Conservation (phyloP, 768 basidiomycete species). For the Leucocoprinus leucothites region DNA sequence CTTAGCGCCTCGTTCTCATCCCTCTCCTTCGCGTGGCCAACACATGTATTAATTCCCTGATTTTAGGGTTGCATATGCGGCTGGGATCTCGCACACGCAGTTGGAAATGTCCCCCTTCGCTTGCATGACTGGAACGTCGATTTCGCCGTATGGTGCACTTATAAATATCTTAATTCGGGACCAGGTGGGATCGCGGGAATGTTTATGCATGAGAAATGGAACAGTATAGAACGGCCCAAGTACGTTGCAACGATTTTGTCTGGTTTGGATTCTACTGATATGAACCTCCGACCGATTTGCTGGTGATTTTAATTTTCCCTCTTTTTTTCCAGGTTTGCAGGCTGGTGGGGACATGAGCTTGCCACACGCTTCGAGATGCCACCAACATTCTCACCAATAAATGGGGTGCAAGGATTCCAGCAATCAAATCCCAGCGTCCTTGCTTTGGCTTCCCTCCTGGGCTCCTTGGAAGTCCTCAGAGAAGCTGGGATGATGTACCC, state of each 20-base stretch:
- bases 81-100: constrained; percentile 95
- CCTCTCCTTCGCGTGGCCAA: constrained; percentile 12
- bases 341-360: constrained; percentile 98
- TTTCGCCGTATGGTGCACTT: constrained; percentile 98
- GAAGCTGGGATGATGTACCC: constrained; percentile 71
- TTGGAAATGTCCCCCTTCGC: constrained; percentile 87
- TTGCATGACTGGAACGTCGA: constrained; percentile 95
- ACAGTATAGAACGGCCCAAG: constrained; percentile 59
- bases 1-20: neutral
- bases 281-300: neutral
- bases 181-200: constrained; percentile 97
- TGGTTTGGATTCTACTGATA: neutral
- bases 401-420: constrained; percentile 93
- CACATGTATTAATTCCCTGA: constrained; percentile 15
- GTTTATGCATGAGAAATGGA: constrained; percentile 85
- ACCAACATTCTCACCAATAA: constrained; percentile 73
- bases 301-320: constrained; percentile 16
- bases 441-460: constrained; percentile 74
- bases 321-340: constrained; percentile 61
- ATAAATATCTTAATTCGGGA: constrained; percentile 96
- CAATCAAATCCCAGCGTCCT: constrained; percentile 93
- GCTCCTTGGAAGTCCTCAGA: constrained; percentile 79
- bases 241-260: constrained; percentile 29
- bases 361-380: constrained; percentile 91
- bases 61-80: constrained; percentile 88